Base-by-base conservation (phyloP, 208 protist genomes). In the Kentomonas sorsogonicus region DNA sequence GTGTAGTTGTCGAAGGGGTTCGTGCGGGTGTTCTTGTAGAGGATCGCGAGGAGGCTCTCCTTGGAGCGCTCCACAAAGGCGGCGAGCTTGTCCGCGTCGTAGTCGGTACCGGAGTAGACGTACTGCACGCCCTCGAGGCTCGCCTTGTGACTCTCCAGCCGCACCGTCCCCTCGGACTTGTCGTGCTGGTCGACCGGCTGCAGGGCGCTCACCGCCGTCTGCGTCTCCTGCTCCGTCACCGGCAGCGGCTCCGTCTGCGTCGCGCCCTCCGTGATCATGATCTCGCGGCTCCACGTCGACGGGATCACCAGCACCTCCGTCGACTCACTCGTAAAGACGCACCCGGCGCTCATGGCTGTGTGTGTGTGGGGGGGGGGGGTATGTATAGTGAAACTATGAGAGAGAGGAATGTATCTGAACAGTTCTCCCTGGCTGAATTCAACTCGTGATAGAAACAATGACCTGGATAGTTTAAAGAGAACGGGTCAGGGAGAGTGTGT, bases 1-100 rank as follows among this genome's bases (percentile, higher is more conserved):
- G 85, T 66, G 72, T 95, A 97, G 54, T 77, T 64, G 46, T 94
- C 85, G 48, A 94, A 96, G 4, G 77, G 72, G 41, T 55, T 75
- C 29, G 71, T 90, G 65, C 82, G 86, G 3, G 68, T 55, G 57
- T 91, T 92, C 20, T 66, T 65, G 59, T 88, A 73, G 13, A 96
- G 51, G 23, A 92, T 83, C 0, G 75, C 29, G 11, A 93, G 60
- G 10, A 91, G 41, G 33, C 71, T 68, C 1, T 83, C 71, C 29
- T 81, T 74, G 1, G 60, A 50, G 11, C 10, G 16, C 53, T 89
- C 79, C 27, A 95, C 22, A 48, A 95, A 95, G 1, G 41, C 50
- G 11, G 79, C 74, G 0, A 93, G 65, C 40, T 73, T 74, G 6
- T 62, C 77, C 29, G 84, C 72, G 26, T 91, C 68, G 59, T 81